phyloP scores from a whole-genome alignment of 1,284 basidiomycete genomes.

The Kalmanozyma brasiliensis region DNA sequence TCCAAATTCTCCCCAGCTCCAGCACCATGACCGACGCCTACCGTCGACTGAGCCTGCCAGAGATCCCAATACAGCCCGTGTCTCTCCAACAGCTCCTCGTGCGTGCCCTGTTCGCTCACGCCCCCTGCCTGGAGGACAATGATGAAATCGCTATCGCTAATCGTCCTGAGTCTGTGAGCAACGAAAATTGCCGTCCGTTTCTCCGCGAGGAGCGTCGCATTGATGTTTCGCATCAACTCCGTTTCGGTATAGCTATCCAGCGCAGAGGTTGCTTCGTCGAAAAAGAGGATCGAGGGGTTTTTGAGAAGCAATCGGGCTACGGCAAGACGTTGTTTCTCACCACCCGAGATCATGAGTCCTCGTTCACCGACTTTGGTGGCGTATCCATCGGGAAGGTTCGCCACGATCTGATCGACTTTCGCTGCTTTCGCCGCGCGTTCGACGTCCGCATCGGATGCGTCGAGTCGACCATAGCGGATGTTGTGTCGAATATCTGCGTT shows the following conservation, averaged over 20 bases:
- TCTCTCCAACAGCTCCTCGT: conserved; percentile 49
- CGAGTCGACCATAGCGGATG: conserved; percentile 88
- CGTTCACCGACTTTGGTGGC: conserved; percentile 91
- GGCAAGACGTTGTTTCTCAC: conserved; percentile 95
- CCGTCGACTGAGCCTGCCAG: conserved; percentile 55
- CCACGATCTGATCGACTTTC: conserved; percentile 84
- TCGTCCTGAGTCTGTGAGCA: conserved; percentile 78
- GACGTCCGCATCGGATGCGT: conserved; percentile 89
- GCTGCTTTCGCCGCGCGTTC: conserved; percentile 83
- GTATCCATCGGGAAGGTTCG: conserved; percentile 85
- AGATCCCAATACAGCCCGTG: conserved; percentile 63
- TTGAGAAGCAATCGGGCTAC: conserved; percentile 92
- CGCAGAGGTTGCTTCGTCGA: conserved; percentile 98
- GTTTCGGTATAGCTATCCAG: conserved; percentile 93
- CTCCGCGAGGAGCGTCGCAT: conserved; percentile 79
- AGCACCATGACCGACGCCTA: conserved; percentile 51
- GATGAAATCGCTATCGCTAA: conserved; percentile 77
- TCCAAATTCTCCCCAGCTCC: conserved; percentile 44
- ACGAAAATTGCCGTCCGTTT: conserved; percentile 88
- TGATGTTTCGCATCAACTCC: conserved; percentile 94
- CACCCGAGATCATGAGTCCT: conserved; percentile 96
- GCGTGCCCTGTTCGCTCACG: conserved; percentile 59
- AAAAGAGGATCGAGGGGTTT: conserved; percentile 93
- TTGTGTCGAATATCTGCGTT: conserved; percentile 95
- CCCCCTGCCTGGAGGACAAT: conserved; percentile 59